Evolutionary conservation across 306 rosid genomes (phyloP), one percentile per base, ranked within the genome.

Genomic region (Quercus gilva): DNA sequence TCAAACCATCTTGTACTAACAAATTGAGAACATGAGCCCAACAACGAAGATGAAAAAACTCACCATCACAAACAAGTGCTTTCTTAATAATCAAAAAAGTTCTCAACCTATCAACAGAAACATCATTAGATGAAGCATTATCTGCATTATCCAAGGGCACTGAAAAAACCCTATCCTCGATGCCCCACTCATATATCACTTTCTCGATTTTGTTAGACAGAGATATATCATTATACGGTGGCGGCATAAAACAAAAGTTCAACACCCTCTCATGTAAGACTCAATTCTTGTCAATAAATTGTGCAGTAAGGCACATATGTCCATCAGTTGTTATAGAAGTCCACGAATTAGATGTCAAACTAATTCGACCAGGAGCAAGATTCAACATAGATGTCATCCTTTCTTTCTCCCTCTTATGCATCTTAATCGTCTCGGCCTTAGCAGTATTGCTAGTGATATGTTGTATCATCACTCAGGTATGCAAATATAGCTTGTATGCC

Each of bases 1-100:
- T 26, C 3, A 64, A 13, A 5, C 77, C 77, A 74, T 74, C 68
- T 56, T 71, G 21, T 2, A 49, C 75, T 49, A 71, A 14, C 52
- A 76, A 76, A 28, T 49, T 76, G 3, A 76, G 33, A 4, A 76
- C 26, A n/a, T 64, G 52, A 3, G 33, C 73, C 51, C 55, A 76
- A 63, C 49, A 64, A 1, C 8, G n/a, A 2, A 77, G 37, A 33
- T 33, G 1, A 5, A 33, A 33, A 33, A 33, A 33, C 37, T 33
- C 37, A 33, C 37, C 37, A 33, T 4, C 37, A 33, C 37, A 31
- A 31, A 33, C 37, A 5, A 33, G 37, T 5, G 37, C 37, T 33
- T 33, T 33, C 37, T 33, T 33, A 1, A 33, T 33, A 33, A 0
- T 33, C 1, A 33, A 33, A 33, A 33, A 33, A 5, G 37, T 33